Conservation (phyloP, 129 eudicot genomes). For the Escallonia herrerae region DNA sequence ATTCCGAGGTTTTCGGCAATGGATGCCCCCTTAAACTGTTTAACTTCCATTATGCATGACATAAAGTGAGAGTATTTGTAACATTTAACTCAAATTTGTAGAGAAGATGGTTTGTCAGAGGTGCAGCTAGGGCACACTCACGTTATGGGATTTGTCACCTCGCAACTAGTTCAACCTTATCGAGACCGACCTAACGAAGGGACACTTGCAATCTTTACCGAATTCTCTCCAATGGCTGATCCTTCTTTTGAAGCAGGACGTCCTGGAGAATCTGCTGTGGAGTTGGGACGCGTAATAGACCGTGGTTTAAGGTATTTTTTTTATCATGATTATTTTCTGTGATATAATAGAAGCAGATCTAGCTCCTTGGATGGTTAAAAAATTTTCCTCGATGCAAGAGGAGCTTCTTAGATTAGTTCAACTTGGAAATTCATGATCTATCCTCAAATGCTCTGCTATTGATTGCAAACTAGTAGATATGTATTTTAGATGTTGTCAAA, state of each 20-base stretch:
- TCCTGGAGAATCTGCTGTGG: conserved; percentile 84
- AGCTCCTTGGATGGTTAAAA: too few relatives aligned
- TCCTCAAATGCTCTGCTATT: too few relatives aligned
- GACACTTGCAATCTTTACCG: conserved; percentile 61
- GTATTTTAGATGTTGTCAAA: too few relatives aligned
- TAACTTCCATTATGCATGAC: too few relatives aligned
- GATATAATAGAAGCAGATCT: too few relatives aligned
- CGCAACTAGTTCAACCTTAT: conserved; percentile 85
- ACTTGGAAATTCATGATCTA: too few relatives aligned
- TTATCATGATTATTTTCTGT: background rate
- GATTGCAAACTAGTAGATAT: too few relatives aligned
- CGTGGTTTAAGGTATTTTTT: conserved; percentile 82
- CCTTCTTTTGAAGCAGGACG: conserved; percentile 91
- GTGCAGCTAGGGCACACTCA: conserved; percentile 93
- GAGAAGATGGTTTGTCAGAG: conserved; percentile 92
- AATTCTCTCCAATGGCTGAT: conserved; percentile 98
- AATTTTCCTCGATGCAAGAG: too few relatives aligned
- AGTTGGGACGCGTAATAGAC: conserved; percentile 80
- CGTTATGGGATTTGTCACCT: conserved; percentile 80
- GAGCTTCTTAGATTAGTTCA: too few relatives aligned
- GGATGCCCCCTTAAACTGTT: too few relatives aligned
- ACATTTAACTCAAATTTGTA: conserved; percentile 15
- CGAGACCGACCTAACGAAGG: conserved; percentile 91
- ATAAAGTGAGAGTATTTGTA: too few relatives aligned
- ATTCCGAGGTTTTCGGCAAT: too few relatives aligned